Conservation (phyloP, 805 yeast species). For the Schizosaccharomyces pombe region ASM294v3 CU329670.1:2677001-2677500, state of each 20-base stretch:
- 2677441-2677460: slow-evolving; percentile 7
- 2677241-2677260: background rate
- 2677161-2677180: background rate
- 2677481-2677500: slow-evolving; percentile 7
- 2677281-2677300: background rate
- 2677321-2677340: background rate
- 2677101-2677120: too few species aligned
- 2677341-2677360: background rate
- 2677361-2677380: background rate
- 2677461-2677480: slow-evolving; percentile 4
- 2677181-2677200: background rate
- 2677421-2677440: slow-evolving; percentile 7
- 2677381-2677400: background rate
- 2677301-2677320: background rate
- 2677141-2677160: background rate
- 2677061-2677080: too few species aligned
- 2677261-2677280: background rate
- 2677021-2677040: too few species aligned
- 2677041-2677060: too few species aligned
- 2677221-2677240: background rate
- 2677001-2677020: too few species aligned
- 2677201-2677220: background rate
- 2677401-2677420: background rate
- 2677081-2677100: too few species aligned
- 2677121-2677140: too few species aligned